Base-by-base conservation (phyloP, 2,329 filamentous ascomycete species). In the Exophiala sp. region DNA sequence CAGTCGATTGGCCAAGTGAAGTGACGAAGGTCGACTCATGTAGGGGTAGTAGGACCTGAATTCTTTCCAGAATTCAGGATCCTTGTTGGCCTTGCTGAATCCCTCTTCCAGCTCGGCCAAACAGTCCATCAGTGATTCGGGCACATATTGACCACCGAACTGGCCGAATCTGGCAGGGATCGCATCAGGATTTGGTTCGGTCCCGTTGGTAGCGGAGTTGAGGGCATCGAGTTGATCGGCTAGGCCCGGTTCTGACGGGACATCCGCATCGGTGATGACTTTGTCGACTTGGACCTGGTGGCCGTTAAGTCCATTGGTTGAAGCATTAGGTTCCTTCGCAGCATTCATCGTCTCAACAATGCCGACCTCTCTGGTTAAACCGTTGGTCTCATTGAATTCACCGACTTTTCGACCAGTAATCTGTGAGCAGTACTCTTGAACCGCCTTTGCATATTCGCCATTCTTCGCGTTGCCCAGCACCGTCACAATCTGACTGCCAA, bases 61-160 rank as follows among this genome's bases (percentile, higher is more conserved):
- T 70, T 98, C 93, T 64, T 95, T 86, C 93, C 93, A 98, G 77
- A 98, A 98, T 47, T 80, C 78, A 3, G 88, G 85, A 65, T 97
- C 91, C 57, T 94, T 82, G 63, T 83, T 84, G 53, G 93, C 89
- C 61, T 85, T 74, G 62, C 93, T 84, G 76, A 98, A 98, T 27
- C 91, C 93, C 22, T 82, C 81, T 70, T 98, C 91, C 4, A 98
- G 79, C 70, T 98, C 81, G 0, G 83, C 83, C 52, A 98, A 74
- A 66, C 91, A 97, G 72, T 97, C 91, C 91, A 98, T 97, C 54
- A 98, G 78, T 16, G 89, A 93, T 70, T 98, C 93, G 1, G 93
- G 93, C 2, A 98, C 93, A 65, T 96, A 98, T 69, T 97, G 91
- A 13, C 93, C 93, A 62, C 93, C 93, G 58, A 95, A 98, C 66